Evolutionary conservation across 2,329 filamentous ascomycete genomes (phyloP).

Genomic region (Berkeleyomyces rouxiae): DNA sequence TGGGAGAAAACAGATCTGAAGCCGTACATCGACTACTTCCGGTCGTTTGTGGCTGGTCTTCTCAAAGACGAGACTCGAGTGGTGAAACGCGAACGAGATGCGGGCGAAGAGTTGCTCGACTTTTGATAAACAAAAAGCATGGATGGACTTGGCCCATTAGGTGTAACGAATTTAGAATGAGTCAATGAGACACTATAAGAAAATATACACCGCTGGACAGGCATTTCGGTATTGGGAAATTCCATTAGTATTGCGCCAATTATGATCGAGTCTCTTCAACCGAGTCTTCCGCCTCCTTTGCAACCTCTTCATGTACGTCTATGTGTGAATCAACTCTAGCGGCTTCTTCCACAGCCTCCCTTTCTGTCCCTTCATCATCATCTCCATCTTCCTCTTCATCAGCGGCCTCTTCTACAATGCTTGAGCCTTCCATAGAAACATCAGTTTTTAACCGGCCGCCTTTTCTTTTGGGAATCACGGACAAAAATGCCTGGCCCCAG

Average conservation of each 20-base stretch:
- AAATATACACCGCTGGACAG: too few species aligned
- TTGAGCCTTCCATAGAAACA: slow-evolving; percentile 12
- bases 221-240: too few species aligned
- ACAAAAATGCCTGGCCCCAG: slow-evolving; percentile 79
- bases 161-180: too few species aligned
- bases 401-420: slow-evolving; percentile 18
- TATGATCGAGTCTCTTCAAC: neutral
- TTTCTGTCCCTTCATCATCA: slow-evolving; percentile 1
- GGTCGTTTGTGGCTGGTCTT: slow-evolving; percentile 59
- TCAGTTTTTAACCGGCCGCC: slow-evolving; percentile 47
- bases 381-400: slow-evolving; percentile 17
- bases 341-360: slow-evolving; percentile 9
- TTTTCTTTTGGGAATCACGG: slow-evolving; percentile 81
- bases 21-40: slow-evolving; percentile 82
- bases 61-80: slow-evolving; percentile 55
- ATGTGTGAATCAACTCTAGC: slow-evolving; percentile 9
- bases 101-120: slow-evolving; percentile 30
- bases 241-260: neutral
- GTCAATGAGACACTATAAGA: too few species aligned
- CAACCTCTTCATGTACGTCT: neutral
- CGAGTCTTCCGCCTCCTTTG: neutral
- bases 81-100: slow-evolving; percentile 40
- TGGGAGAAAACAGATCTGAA: slow-evolving; percentile 96
- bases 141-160: neutral
- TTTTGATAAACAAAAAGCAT: slow-evolving; percentile 24